Evolutionary conservation across 768 basidiomycete species (phyloP), one percentile per base, ranked within the genome.

Genomic region (Tylopilus vinaceipallidus): DNA sequence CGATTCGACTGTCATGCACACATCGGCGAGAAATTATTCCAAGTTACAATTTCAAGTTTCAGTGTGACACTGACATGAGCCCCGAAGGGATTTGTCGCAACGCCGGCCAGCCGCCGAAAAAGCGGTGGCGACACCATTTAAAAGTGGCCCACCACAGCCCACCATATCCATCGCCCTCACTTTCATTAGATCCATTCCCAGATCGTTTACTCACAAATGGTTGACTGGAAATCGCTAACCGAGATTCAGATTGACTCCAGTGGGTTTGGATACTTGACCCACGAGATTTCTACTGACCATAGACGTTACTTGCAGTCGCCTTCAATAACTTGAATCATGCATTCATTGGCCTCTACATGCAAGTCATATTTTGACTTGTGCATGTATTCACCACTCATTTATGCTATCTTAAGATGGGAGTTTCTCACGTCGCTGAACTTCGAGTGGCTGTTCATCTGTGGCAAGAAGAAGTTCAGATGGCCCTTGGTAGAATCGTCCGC

Each of bases 391-490:
- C 24, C 36, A 24, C 42, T 49, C n/a, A 38, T 34, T 40, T 43
- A 33, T 24, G 9, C 11, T 26, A 19, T 35, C 29, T 40, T 45
- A 54, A 86, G 83, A 41, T 86, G 84, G 84, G 84, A 87, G 63
- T 83, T 81, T 69, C 73, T 77, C 54, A 78, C 76, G 10, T 82
- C 83, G 20, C 63, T 85, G 48, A 60, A 73, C 49, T 87, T 86
- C 56, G 85, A 87, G 64, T 84, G 80, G 80, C 71, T 80, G 50
- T 80, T 77, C 54, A 56, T 87, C 55, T 69, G 74, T 12, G 73
- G 83, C 36, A 76, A 75, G 66, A 79, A 76, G 56, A 71, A 57
- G 40, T 86, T 86, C 65, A 75, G 70, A 38, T 86, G 85, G 85
- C 84, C 85, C 43, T 67, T 87, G 80, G 84, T 86, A 60, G 38